A percentile compares a stretch with the other conserved stretches of the same genome.
phyloP scores from a whole-genome alignment of 192 early-diverging fungal species.

The Coemansia sp. region DNA sequence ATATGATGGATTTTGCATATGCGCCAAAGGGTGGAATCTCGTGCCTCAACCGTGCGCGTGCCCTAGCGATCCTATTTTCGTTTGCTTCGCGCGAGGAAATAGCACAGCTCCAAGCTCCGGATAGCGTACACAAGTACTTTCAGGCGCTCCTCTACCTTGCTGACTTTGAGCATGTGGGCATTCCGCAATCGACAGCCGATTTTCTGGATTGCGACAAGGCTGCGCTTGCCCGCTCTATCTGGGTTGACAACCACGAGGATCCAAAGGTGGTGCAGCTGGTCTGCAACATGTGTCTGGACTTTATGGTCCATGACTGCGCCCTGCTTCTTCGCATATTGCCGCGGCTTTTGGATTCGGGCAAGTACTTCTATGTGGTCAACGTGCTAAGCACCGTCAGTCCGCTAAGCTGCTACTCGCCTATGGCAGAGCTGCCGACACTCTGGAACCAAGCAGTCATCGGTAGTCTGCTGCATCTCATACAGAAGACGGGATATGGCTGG shows the following conservation, averaged over 20 bases:
- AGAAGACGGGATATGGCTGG: constrained; percentile 1
- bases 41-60: constrained; percentile 60
- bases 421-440: constrained; percentile 23
- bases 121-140: constrained; percentile 55
- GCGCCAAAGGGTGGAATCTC: constrained; percentile 37
- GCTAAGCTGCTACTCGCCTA: constrained; percentile 21
- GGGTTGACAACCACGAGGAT: constrained; percentile 64
- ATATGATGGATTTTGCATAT: constrained; percentile 57
- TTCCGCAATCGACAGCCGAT: constrained; percentile 58
- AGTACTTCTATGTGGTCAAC: constrained; percentile 56
- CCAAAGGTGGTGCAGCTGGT: constrained; percentile 61
- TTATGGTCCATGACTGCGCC: constrained; percentile 58
- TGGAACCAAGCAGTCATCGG: constrained; percentile 42
- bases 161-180: constrained; percentile 71
- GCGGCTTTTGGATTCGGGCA: constrained; percentile 36
- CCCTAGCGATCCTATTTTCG: constrained; percentile 60
- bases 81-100: constrained; percentile 55
- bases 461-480: constrained; percentile 10
- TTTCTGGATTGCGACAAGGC: constrained; percentile 67
- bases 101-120: constrained; percentile 26
- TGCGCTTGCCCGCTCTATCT: constrained; percentile 66
- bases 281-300: constrained; percentile 74
- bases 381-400: constrained; percentile 53
- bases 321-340: constrained; percentile 63
- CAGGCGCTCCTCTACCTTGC: constrained; percentile 64